Percentiles rank a stretch among this genome's conserved stretches.
phyloP scores from a whole-genome alignment of 306 rosid species.

The Lathyrus oleraceus region DNA sequence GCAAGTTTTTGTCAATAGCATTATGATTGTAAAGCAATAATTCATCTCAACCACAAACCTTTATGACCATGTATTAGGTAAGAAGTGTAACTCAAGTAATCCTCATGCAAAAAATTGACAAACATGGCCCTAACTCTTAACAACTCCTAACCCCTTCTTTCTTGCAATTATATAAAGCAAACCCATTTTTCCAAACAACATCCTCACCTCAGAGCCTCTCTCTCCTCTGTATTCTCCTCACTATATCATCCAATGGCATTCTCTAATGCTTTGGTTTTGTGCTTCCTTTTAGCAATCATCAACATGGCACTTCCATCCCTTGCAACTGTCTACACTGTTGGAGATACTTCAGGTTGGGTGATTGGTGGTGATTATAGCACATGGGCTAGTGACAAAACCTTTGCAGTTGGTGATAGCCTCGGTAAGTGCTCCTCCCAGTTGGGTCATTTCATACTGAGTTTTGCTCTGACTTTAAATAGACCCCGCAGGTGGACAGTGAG shows the following conservation, averaged over 20 bases:
- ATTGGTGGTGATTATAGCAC: slow-evolving; percentile 63
- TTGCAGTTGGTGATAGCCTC: slow-evolving; percentile 69
- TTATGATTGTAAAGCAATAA: slow-evolving; percentile 36
- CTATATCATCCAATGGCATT: slow-evolving; percentile 49
- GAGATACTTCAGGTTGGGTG: slow-evolving; percentile 79
- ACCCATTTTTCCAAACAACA: slow-evolving; percentile 29
- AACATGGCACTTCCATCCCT: slow-evolving; percentile 50
- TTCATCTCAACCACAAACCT: slow-evolving; percentile 42
- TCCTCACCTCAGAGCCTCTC: slow-evolving; percentile 22
- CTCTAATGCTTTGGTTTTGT: slow-evolving; percentile 37
- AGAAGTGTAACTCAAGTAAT: slow-evolving; percentile 58
- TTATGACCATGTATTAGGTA: slow-evolving; percentile 56
- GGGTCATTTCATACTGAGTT: no score
- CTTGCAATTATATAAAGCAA: slow-evolving; percentile 49
- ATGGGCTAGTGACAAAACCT: slow-evolving; percentile 71
- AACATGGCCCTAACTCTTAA: slow-evolving; percentile 57
- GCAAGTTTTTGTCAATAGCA: slow-evolving; percentile 29
- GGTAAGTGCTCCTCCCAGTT: slow-evolving; percentile 36
- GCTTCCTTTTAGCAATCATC: slow-evolving; percentile 42
- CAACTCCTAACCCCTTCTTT: slow-evolving; percentile 45
- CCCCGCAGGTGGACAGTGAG: no score
- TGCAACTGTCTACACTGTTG: slow-evolving; percentile 69
- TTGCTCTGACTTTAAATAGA: no score
- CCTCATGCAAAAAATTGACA: slow-evolving; percentile 41
- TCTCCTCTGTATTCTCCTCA: background rate